These are phyloP conservation scores for Diddensiella santjacobensis DNA, from an alignment of 805 yeast species.

Conservation along the genomic window DNA sequence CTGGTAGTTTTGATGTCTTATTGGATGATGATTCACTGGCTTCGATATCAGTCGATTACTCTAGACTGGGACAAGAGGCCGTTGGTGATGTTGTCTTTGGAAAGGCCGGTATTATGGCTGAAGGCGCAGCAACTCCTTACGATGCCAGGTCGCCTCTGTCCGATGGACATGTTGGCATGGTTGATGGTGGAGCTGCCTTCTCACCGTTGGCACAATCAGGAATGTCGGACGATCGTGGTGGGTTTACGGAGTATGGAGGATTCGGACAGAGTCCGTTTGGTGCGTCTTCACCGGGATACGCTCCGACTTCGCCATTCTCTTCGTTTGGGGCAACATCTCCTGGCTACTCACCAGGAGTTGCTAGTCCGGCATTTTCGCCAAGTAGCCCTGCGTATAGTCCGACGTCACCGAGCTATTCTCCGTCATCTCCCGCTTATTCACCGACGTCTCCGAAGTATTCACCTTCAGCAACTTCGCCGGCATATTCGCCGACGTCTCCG, in stretches of 20 bases:
- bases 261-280: constrained; percentile 53
- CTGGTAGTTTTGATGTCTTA: constrained; percentile 95
- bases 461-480: constrained; percentile 65
- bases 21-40: constrained; percentile 85
- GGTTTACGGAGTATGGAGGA: constrained; percentile 87
- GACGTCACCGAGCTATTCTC: constrained; percentile 64
- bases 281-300: constrained; percentile 58
- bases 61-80: constrained; percentile 37
- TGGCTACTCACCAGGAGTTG: constrained; percentile 32
- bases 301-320: constrained; percentile 73
- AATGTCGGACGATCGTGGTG: constrained; percentile 73
- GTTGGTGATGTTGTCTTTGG: constrained; percentile 42
- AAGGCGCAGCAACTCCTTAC: constrained; percentile 91
- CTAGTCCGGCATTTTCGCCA: constrained; percentile 68
- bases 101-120: constrained; percentile 71
- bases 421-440: constrained; percentile 67
- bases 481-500: constrained; percentile 77
- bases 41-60: constrained; percentile 49
- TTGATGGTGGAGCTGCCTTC: constrained; percentile 66
- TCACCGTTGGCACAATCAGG: constrained; percentile 92
- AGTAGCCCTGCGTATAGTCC: constrained; percentile 65
- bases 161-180: constrained; percentile 30
- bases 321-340: constrained; percentile 62
- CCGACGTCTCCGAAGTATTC: constrained; percentile 78
- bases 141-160: constrained; percentile 55